Conservation (phyloP, 2,329 filamentous ascomycete species). For the Beauveria sp. region DNA sequence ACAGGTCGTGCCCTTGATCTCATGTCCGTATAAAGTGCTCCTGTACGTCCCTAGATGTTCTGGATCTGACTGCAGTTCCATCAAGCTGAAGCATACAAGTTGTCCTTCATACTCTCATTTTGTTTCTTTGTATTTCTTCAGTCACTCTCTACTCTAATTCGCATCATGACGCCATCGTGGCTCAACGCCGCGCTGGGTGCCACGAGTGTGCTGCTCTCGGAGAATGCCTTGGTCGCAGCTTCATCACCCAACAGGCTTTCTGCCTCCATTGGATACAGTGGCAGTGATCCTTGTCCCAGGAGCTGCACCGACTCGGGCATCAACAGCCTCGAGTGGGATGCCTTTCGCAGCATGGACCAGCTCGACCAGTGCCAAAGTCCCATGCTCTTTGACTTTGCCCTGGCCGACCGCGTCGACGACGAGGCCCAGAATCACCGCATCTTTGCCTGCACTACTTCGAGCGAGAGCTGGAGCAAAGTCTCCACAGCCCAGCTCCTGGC, state of each 20-base stretch:
- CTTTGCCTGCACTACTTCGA: slow-evolving; percentile 1
- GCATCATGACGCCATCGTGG: background rate
- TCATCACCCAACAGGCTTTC: background rate
- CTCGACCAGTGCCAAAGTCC: background rate
- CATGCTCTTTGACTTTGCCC: slow-evolving; percentile 1
- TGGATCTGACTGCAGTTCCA: background rate
- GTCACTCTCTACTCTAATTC: background rate
- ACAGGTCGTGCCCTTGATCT: too few relatives aligned
- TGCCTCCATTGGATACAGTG: background rate
- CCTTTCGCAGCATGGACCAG: slow-evolving; percentile 1
- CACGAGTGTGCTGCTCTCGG: background rate
- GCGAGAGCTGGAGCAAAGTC: background rate
- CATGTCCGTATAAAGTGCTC: background rate
- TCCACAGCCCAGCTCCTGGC: background rate
- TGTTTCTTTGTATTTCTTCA: background rate
- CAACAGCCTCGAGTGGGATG: background rate
- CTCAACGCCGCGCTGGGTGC: background rate
- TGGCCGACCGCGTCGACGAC: slow-evolving; percentile 1
- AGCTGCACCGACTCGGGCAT: background rate
- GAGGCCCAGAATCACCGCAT: background rate
- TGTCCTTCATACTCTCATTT: background rate
- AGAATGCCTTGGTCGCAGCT: background rate
- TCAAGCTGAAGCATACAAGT: background rate
- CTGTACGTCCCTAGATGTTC: background rate
- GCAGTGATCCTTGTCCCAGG: background rate